A percentile compares a stretch with the other conserved stretches of the same genome.
Evolutionary conservation across 495 filamentous ascomycete genomes (phyloP).

Genomic region (Penicillium ochrochloron): DNA sequence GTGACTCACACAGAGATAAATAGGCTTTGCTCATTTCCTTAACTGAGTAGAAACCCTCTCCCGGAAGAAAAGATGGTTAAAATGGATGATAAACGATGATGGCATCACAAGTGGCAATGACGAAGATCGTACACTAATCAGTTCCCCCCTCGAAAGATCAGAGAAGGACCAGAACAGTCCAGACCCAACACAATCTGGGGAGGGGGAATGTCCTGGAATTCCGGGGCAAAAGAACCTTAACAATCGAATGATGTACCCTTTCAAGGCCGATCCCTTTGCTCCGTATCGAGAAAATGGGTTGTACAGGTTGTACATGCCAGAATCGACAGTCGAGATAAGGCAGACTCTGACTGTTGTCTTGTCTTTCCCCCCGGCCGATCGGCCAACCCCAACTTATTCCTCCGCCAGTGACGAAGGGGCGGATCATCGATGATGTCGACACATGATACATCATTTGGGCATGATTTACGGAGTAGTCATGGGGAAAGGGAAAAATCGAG

Average conservation of each 20-base stretch:
- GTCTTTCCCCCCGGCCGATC: background rate
- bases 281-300: background rate
- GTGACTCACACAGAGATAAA: background rate
- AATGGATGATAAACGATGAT: conserved; percentile 24
- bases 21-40: background rate
- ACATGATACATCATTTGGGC: conserved; percentile 28
- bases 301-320: background rate
- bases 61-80: conserved; percentile 3
- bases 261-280: background rate
- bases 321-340: background rate
- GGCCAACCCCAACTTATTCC: conserved; percentile 5
- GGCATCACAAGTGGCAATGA: conserved; percentile 20
- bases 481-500: conserved; percentile 15
- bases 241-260: background rate
- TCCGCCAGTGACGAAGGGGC: conserved; percentile 22
- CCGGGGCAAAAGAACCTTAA: conserved; percentile 6
- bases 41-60: background rate
- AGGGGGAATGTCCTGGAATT: background rate
- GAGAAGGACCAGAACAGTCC: background rate
- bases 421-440: conserved; percentile 41
- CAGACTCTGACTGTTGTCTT: background rate
- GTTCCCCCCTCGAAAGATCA: background rate
- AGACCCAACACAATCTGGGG: background rate
- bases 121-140: conserved; percentile 3
- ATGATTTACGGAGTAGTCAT: conserved; percentile 36